Evolutionary conservation across 2,329 filamentous ascomycete species (phyloP).

Genomic region (Alternaria metachromatica): DNA sequence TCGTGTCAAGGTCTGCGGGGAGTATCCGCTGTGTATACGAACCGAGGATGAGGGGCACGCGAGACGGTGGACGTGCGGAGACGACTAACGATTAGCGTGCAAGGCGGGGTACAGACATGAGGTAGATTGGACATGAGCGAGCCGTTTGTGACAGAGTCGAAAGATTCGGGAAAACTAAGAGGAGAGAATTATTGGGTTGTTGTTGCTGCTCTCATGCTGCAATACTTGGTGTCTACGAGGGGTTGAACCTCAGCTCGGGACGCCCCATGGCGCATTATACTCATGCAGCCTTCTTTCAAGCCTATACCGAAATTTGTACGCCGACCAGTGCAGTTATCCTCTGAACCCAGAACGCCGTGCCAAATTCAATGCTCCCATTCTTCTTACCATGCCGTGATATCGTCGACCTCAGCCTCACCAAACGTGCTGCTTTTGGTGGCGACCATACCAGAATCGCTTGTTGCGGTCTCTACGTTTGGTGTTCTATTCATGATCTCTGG

Average conservation of each 20-base stretch:
- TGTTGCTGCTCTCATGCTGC: not conserved
- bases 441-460: constrained; percentile 56
- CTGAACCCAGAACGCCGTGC: constrained; percentile 32
- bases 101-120: constrained; percentile 7
- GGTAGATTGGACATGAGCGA: not conserved
- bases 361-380: constrained; percentile 17
- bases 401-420: constrained; percentile 93
- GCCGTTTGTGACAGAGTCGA: not conserved
- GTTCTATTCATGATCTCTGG: constrained; percentile 81
- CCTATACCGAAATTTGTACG: constrained; percentile 46
- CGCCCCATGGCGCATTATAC: constrained; percentile 24
- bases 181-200: not conserved
- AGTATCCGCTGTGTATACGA: not conserved
- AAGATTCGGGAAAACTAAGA: not conserved
- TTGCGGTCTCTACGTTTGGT: constrained; percentile 50
- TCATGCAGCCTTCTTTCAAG: constrained; percentile 47
- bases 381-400: constrained; percentile 88
- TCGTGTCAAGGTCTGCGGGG: not conserved
- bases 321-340: constrained; percentile 22
- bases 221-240: constrained; percentile 25
- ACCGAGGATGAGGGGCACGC: not conserved
- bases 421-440: constrained; percentile 89
- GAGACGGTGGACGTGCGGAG: not conserved
- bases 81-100: not conserved
- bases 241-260: constrained; percentile 44